A percentile compares a stretch with the other conserved stretches of the same genome.
These are phyloP conservation scores for Orbilia blumenaviensis DNA, from an alignment of 2,329 filamentous ascomycete genomes.

Conservation along the genomic window DNA sequence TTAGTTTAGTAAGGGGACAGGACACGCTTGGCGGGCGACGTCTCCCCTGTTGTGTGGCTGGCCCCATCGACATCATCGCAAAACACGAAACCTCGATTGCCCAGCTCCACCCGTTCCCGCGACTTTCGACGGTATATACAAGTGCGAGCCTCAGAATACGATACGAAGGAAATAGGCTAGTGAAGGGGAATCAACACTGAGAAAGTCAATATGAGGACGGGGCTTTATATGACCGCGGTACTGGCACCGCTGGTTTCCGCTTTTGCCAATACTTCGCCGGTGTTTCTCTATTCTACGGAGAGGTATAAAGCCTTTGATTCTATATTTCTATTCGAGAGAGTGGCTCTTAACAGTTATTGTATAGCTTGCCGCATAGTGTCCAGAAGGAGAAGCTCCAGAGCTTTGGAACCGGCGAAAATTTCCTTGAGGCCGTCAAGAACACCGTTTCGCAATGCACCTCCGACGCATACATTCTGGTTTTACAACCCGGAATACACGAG, in stretches of 20 bases:
- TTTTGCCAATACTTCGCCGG: slow-evolving; percentile 87
- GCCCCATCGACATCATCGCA: slow-evolving; percentile 53
- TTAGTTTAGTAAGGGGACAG: slow-evolving; percentile 23
- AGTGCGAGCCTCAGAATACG: background rate
- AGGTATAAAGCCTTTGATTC: slow-evolving; percentile 69
- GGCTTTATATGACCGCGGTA: slow-evolving; percentile 42
- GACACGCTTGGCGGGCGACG: slow-evolving; percentile 34
- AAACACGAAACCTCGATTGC: slow-evolving; percentile 33
- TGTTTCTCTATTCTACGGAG: slow-evolving; percentile 84
- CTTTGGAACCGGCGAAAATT: slow-evolving; percentile 49
- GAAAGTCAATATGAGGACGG: slow-evolving; percentile 40
- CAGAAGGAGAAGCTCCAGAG: slow-evolving; percentile 53
- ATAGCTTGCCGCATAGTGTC: slow-evolving; percentile 24
- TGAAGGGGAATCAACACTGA: background rate
- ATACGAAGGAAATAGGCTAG: background rate
- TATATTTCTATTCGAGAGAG: slow-evolving; percentile 27
- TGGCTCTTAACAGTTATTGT: slow-evolving; percentile 1
- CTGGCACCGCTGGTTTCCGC: slow-evolving; percentile 63
- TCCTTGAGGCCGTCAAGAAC: slow-evolving; percentile 44
- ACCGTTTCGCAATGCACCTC: slow-evolving; percentile 55
- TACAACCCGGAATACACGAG: slow-evolving; percentile 56
- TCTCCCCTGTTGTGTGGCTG: slow-evolving; percentile 38
- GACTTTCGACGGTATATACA: background rate
- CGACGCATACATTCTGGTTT: slow-evolving; percentile 57
- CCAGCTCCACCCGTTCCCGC: background rate